These are phyloP conservation scores for Colletotrichum lindemuthianum DNA, from an alignment of 2,329 filamentous ascomycete genomes.

Conservation along the genomic window DNA sequence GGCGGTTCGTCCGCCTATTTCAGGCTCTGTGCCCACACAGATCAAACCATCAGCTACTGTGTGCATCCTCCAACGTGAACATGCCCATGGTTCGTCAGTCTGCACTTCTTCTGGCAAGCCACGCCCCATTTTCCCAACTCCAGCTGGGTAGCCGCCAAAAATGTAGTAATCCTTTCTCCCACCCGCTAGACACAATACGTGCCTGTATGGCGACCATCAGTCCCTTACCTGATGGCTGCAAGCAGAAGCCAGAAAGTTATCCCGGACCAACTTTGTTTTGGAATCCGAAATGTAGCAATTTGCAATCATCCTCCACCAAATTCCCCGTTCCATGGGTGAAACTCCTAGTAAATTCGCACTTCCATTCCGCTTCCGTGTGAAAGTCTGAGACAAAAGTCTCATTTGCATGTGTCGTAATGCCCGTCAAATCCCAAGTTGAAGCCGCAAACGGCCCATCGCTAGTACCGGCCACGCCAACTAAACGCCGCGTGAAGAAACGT, in stretches of 20 bases:
- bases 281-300: slow-evolving; percentile 29
- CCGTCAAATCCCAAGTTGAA: not conserved
- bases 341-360: slow-evolving; percentile 29
- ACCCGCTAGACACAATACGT: slow-evolving; percentile 25
- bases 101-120: not conserved
- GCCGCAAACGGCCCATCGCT: slow-evolving; percentile 24
- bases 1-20: slow-evolving; percentile 23
- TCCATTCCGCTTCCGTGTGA: slow-evolving; percentile 30
- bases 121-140: not conserved
- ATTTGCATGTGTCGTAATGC: slow-evolving; percentile 21
- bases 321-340: slow-evolving; percentile 13
- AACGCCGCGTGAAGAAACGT: slow-evolving; percentile 28
- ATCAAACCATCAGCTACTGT: slow-evolving; percentile 7
- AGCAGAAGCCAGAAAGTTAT: slow-evolving; percentile 23
- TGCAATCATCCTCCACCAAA: slow-evolving; percentile 18
- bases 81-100: slow-evolving; percentile 15
- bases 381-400: slow-evolving; percentile 29
- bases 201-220: slow-evolving; percentile 10
- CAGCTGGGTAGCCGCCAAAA: slow-evolving; percentile 16
- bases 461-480: slow-evolving; percentile 8
- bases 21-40: slow-evolving; percentile 6
- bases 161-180: slow-evolving; percentile 15
- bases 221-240: slow-evolving; percentile 16
- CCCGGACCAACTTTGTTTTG: slow-evolving; percentile 19
- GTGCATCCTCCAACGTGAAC: slow-evolving; percentile 3